Evolutionary conservation across 2,329 filamentous ascomycete genomes (phyloP).

Genomic region (Aspergillus uvarum): DNA sequence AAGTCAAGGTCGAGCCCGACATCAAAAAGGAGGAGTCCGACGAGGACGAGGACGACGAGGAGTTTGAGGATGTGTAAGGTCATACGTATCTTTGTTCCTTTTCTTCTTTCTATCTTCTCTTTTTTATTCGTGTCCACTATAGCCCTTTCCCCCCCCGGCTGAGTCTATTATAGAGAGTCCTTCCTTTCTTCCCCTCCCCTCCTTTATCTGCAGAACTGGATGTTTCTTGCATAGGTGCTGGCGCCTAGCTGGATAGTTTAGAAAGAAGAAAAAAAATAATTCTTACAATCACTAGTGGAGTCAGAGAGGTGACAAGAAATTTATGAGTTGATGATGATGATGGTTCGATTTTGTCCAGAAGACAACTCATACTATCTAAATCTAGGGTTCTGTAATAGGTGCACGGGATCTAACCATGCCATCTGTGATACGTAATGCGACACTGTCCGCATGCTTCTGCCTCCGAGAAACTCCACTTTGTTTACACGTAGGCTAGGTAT

Average conservation of each 20-base stretch:
- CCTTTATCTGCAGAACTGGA: not conserved
- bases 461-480: too few relatives aligned
- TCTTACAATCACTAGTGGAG: too few relatives aligned
- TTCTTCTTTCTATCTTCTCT: not conserved
- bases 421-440: too few relatives aligned
- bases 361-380: too few relatives aligned
- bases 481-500: too few relatives aligned
- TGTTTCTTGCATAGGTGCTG: not conserved
- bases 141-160: not conserved
- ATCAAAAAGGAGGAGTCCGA: constrained; percentile 43
- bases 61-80: constrained; percentile 38
- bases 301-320: too few relatives aligned
- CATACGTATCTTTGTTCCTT: too few relatives aligned
- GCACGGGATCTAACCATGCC: too few relatives aligned
- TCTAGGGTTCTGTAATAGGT: too few relatives aligned
- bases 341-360: too few relatives aligned
- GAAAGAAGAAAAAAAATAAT: not conserved
- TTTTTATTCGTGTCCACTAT: not conserved
- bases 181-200: not conserved
- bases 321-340: too few relatives aligned
- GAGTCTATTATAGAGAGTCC: not conserved
- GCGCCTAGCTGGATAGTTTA: not conserved
- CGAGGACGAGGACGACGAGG: constrained; percentile 44
- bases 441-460: too few relatives aligned
- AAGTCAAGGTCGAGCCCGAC: constrained; percentile 41